Percentiles rank a stretch among this genome's conserved stretches.
These are phyloP conservation scores for Chamaenerion angustifolium DNA, from an alignment of 345 rosid genomes.

Conservation along the genomic window DNA sequence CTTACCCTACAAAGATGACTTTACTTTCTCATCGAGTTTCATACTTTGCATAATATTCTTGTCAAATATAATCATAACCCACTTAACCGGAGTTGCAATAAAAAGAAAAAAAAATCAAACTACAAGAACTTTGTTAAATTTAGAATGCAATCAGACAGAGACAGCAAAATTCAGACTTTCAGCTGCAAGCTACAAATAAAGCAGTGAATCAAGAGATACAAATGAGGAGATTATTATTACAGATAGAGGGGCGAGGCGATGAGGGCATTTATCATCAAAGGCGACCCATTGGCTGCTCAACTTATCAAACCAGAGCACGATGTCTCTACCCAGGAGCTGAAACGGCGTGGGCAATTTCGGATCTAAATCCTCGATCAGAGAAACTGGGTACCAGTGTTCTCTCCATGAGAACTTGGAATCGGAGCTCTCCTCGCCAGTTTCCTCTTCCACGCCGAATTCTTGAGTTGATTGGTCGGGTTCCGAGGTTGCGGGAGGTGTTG, in stretches of 20 bases:
- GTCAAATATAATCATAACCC: no score
- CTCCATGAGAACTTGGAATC: constrained; percentile 69
- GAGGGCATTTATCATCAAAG: constrained; percentile 90
- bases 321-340: constrained; percentile 87
- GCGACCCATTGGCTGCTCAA: constrained; percentile 62
- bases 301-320: constrained; percentile 83
- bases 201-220: not conserved
- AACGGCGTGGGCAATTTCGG: constrained; percentile 61
- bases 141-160: constrained; percentile 17
- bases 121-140: no score
- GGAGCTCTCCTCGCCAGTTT: constrained; percentile 33
- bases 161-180: not conserved
- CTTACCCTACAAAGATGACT: no score
- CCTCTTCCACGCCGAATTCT: constrained; percentile 27
- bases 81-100: no score
- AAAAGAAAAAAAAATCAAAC: no score
- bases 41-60: no score
- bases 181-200: not conserved
- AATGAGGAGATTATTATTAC: constrained; percentile 25
- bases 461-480: constrained; percentile 12
- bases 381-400: constrained; percentile 97
- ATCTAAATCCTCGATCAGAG: constrained; percentile 79
- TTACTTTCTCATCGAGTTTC: no score
- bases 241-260: constrained; percentile 87
- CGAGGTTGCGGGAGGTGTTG: constrained; percentile 24